Evolutionary conservation across 1,139 yeast species (phyloP).

Genomic region (Blastobotrys capitulatus): DNA sequence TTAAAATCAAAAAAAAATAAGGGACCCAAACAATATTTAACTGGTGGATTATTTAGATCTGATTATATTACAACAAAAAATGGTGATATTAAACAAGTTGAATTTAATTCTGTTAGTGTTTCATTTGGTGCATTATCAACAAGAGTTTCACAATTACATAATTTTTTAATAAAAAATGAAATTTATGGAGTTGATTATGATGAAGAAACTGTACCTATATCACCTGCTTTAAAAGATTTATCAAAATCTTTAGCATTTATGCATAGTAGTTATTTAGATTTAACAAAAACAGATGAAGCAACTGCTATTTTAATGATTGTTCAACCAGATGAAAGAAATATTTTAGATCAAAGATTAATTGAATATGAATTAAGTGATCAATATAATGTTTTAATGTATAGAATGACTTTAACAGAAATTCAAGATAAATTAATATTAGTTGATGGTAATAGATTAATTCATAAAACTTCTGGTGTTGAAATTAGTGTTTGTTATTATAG

Average conservation of each 20-base stretch:
- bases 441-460: slow-evolving; percentile 35
- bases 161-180: slow-evolving; percentile 36
- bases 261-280: slow-evolving; percentile 43
- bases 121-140: slow-evolving; percentile 90
- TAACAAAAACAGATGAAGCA: slow-evolving; percentile 21
- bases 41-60: slow-evolving; percentile 82
- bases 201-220: slow-evolving; percentile 54
- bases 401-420: slow-evolving; percentile 65
- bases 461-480: slow-evolving; percentile 55
- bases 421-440: slow-evolving; percentile 36
- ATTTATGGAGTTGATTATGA: slow-evolving; percentile 28
- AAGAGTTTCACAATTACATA: slow-evolving; percentile 72
- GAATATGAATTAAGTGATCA: slow-evolving; percentile 62
- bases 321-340: slow-evolving; percentile 81
- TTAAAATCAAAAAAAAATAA: slow-evolving; percentile 20
- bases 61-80: slow-evolving; percentile 64
- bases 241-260: slow-evolving; percentile 72
- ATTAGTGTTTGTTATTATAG: slow-evolving; percentile 86
- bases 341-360: slow-evolving; percentile 81
- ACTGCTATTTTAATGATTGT: slow-evolving; percentile 73
- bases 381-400: slow-evolving; percentile 52
- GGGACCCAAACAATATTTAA: slow-evolving; percentile 61
- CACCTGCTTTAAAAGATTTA: slow-evolving; percentile 54
- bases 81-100: slow-evolving; percentile 72
- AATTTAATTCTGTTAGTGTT: slow-evolving; percentile 91